Percentiles rank a stretch among this genome's conserved stretches.
Conservation (phyloP, 2,329 filamentous ascomycete genomes). For the Endoconidiophora laricicola region DNA sequence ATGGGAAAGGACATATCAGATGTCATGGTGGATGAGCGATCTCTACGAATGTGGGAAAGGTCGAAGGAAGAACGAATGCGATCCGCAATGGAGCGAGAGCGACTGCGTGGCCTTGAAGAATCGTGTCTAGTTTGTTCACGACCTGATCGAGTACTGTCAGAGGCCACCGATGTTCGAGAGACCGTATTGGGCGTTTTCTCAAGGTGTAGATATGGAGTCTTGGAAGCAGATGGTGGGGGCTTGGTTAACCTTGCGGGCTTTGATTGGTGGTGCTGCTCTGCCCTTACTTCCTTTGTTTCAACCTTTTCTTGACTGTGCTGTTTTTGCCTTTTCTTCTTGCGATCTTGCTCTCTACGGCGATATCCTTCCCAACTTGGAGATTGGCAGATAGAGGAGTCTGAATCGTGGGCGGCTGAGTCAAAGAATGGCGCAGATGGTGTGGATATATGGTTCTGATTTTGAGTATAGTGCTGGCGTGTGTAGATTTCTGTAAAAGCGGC, state of each 20-base stretch:
- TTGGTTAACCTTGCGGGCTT: conserved; percentile 6
- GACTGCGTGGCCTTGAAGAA: conserved; percentile 3
- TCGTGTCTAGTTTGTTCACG: conserved; percentile 1
- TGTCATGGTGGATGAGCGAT: conserved; percentile 1
- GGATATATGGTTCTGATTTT: not conserved
- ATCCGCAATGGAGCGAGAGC: conserved; percentile 9
- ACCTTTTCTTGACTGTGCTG: not conserved
- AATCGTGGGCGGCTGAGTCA: not conserved
- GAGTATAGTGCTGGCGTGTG: too few relatives aligned
- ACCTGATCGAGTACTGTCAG: not conserved
- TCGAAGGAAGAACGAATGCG: conserved; percentile 10
- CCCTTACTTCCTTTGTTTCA: not conserved
- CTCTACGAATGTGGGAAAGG: conserved; percentile 3
- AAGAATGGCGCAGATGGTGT: not conserved
- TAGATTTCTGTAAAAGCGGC: not conserved
- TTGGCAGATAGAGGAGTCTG: conserved; percentile 4
- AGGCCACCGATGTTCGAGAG: not conserved
- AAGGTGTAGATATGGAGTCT: conserved; percentile 10
- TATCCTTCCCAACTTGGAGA: not conserved
- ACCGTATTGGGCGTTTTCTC: conserved; percentile 1
- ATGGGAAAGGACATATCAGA: conserved; percentile 9
- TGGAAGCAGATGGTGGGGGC: conserved; percentile 11
- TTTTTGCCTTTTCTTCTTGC: not conserved
- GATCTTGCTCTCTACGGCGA: not conserved
- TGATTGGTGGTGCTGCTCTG: not conserved